A percentile compares a stretch with the other conserved stretches of the same genome.
These are phyloP conservation scores for Chaetomium sp. DNA, from an alignment of 2,329 filamentous ascomycete species.

Conservation along the genomic window DNA sequence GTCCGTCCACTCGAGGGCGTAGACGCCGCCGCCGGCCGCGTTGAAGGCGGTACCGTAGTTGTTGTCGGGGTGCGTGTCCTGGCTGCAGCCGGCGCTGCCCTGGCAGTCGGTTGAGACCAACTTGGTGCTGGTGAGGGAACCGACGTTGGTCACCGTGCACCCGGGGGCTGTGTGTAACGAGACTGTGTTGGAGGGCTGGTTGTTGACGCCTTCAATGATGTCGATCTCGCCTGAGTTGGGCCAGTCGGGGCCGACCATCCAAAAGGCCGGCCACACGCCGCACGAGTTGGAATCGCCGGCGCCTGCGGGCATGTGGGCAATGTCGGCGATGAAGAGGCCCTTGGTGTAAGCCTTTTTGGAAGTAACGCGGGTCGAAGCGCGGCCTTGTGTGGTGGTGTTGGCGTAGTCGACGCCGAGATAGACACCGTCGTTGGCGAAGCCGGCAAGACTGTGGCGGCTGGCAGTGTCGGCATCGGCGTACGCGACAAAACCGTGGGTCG, in stretches of 20 bases:
- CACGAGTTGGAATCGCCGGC: constrained; percentile 37
- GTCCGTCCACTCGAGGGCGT: constrained; percentile 70
- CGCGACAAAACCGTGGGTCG: constrained; percentile 67
- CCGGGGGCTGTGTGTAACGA: constrained; percentile 60
- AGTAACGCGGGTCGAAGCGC: constrained; percentile 62
- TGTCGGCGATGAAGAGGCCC: constrained; percentile 66
- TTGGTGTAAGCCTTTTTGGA: constrained; percentile 61
- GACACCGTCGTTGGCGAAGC: constrained; percentile 47
- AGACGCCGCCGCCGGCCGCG: constrained; percentile 59
- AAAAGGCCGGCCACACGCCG: constrained; percentile 72
- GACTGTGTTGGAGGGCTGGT: constrained; percentile 50
- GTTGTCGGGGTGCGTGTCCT: constrained; percentile 42
- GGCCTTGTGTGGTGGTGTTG: constrained; percentile 52
- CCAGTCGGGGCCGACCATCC: constrained; percentile 63
- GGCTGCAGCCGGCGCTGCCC: constrained; percentile 48
- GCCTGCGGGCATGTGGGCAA: constrained; percentile 68
- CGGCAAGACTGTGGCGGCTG: constrained; percentile 50
- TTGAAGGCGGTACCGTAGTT: constrained; percentile 69
- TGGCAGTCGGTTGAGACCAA: constrained; percentile 36
- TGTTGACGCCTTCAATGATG: constrained; percentile 72
- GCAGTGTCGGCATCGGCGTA: constrained; percentile 59
- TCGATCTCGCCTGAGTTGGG: constrained; percentile 68
- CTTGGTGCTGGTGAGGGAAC: constrained; percentile 39
- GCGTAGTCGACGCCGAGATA: constrained; percentile 65
- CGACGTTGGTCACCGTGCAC: constrained; percentile 50